phyloP scores from a whole-genome alignment of 352 stramenopile genomes.

The Pythium periplocum region DNA sequence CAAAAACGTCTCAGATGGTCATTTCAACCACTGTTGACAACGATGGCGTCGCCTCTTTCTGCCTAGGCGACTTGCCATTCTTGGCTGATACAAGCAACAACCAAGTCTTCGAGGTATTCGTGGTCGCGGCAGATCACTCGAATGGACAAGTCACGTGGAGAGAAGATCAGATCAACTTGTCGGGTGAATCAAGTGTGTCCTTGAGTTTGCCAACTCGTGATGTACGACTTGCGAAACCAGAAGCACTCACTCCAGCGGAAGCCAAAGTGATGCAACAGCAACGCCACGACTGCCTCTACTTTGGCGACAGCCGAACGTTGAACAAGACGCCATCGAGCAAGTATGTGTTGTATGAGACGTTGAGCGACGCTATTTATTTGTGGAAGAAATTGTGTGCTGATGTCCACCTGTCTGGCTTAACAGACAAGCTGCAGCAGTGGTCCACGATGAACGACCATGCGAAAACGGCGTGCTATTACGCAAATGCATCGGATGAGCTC shows the following conservation, averaged over 20 bases:
- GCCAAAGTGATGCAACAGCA: constrained; percentile 7
- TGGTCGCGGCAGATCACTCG: too few species aligned
- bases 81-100: too few species aligned
- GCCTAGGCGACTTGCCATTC: too few species aligned
- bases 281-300: constrained; percentile 2
- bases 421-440: constrained; percentile 7
- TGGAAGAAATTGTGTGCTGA: constrained; percentile 11
- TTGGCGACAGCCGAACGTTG: neutral
- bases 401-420: neutral
- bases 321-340: constrained; percentile 7
- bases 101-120: too few species aligned
- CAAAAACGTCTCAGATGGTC: too few species aligned
- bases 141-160: too few species aligned
- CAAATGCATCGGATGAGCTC: constrained; percentile 14
- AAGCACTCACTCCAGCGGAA: constrained; percentile 1
- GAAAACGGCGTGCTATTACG: constrained; percentile 10
- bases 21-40: too few species aligned
- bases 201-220: constrained; percentile 3
- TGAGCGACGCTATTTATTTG: constrained; percentile 10
- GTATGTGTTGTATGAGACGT: constrained; percentile 13
- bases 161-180: too few species aligned
- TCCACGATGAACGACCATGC: constrained; percentile 2
- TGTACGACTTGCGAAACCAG: constrained; percentile 2
- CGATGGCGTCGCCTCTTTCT: too few species aligned
- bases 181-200: too few species aligned